These are phyloP conservation scores for Elsinoe necatrix DNA, from an alignment of 2,329 filamentous ascomycete species.

Conservation along the genomic window DNA sequence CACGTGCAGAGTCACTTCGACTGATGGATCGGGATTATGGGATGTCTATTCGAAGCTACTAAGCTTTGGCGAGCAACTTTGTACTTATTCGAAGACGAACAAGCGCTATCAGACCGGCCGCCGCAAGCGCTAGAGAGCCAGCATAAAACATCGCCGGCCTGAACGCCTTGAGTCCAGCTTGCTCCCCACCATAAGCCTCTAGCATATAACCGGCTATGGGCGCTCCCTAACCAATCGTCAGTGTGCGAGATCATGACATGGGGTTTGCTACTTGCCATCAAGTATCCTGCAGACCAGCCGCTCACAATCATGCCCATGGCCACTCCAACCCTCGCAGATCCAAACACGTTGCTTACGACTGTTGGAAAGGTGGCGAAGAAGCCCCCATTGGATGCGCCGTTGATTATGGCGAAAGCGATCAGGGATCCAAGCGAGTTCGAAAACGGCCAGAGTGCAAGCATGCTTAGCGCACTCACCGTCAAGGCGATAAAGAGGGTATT, in stretches of 20 bases:
- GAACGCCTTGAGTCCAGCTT: slow-evolving; percentile 45
- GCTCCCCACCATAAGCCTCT: slow-evolving; percentile 45
- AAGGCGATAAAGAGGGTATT: slow-evolving; percentile 48
- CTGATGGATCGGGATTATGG: background rate
- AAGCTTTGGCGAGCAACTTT: slow-evolving; percentile 1
- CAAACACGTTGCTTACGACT: slow-evolving; percentile 52
- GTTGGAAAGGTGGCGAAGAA: slow-evolving; percentile 59
- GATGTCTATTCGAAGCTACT: background rate
- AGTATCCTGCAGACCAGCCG: slow-evolving; percentile 53
- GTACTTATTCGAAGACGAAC: slow-evolving; percentile 1
- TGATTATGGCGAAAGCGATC: slow-evolving; percentile 50
- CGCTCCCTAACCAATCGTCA: slow-evolving; percentile 32
- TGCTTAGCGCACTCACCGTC: slow-evolving; percentile 47
- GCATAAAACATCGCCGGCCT: slow-evolving; percentile 56
- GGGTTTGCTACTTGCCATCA: slow-evolving; percentile 41
- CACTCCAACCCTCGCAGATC: slow-evolving; percentile 44
- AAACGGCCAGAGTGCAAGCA: slow-evolving; percentile 54
- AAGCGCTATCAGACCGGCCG: slow-evolving; percentile 4
- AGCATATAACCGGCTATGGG: slow-evolving; percentile 55
- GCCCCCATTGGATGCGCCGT: slow-evolving; percentile 52
- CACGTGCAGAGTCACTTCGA: slow-evolving; percentile 56
- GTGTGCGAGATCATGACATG: slow-evolving; percentile 19
- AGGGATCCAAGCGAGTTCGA: slow-evolving; percentile 48
- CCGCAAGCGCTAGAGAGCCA: slow-evolving; percentile 22
- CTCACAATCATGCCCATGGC: slow-evolving; percentile 56